Base-by-base conservation (phyloP, 2,329 filamentous ascomycete genomes). In the Ophiognomonia clavigignenti-juglandacearum region DNA sequence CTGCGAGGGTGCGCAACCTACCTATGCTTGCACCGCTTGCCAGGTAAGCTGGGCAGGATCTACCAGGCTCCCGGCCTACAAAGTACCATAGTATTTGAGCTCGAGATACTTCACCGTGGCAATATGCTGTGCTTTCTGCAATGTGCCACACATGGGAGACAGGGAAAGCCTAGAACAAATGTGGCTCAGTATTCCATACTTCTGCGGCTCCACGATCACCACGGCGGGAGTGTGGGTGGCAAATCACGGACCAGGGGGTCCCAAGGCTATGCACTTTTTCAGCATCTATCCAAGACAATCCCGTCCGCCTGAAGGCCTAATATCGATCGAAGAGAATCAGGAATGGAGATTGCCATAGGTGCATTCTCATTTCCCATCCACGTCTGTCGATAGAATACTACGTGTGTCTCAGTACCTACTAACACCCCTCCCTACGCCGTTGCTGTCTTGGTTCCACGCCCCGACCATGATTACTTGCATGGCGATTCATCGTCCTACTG, bases 131-230 rank as follows among this genome's bases (percentile, higher is more conserved):
- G 24, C 24, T 10, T 23, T 41, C 35, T 20, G 23, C 19, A 16
- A 24, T 23, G 34, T 27, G 43, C 19, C 16, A 44, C 24, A 29
- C 19, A 19, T 26, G 22, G 34, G 10, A 9, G 40, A 22, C 27
- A 36, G 38, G 38, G 40, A 26, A 37, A 42, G 53, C 48, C 53
- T 53, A 54, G 54, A 56, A 53, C 48, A 51, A 56, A 18, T 56
- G 54, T 56, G 54, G 54, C 54, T 56, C 52, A 53, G 50, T 46
- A 36, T n/a, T n/a, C n/a, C n/a, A n/a, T n/a, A n/a, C n/a, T n/a
- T n/a, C n/a, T n/a, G 39, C 41, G 39, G 43, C 34, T 47, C 14
- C 34, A 22, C 19, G 23, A 35, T 23, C 5, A 32, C 23, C 43
- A 24, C 26, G 10, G 24, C 11, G 34, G 24, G 6, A 18, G 23